Evolutionary conservation across 2,329 filamentous ascomycete genomes (phyloP), one percentile per base, ranked within the genome.

Genomic region (Ascochyta lentis): DNA sequence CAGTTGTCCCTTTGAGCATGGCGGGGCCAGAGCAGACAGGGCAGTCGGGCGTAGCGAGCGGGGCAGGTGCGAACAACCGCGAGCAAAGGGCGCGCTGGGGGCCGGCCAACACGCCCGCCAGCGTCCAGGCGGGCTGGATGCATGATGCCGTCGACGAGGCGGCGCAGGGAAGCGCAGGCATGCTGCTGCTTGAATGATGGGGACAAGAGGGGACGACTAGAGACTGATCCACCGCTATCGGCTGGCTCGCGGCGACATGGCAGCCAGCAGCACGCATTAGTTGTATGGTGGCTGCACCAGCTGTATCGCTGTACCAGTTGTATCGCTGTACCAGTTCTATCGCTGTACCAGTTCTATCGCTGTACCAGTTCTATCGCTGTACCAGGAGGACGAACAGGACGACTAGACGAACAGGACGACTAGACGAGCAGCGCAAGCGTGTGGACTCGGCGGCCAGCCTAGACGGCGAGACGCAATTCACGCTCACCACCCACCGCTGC

Each of bases 401-500:
- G 7, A 29, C 9, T 9, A 29, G 27, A 29, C 8, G 7, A 29
- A 7, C 27, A 29, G 7, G 7, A 29, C 3, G 7, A 29, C 9
- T 9, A 29, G 27, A 29, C 8, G 7, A 29, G 27, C 27, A 29
- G 27, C 27, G 9, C 38, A 49, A 49, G 47, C 47, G 22, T 34
- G 24, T 26, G 6, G n/a, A 38, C n/a, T 38, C n/a, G 33, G 31
- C 29, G 47, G 38, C 47, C 42, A 31, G 27, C 46, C 51, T 55
- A 55, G 46, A 40, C 27, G 50, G 45, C 51, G 45, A 55, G 40
- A 39, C 27, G 50, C 26, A 13, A 41, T 45, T 49, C 45, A 45
- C 52, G n/a, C 29, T 49, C 51, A 54, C 44, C 44, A 42, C 39
- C 50, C 45, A 54, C 45, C 64, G 69, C 53, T 45, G 54, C 54